A percentile compares a stretch with the other conserved stretches of the same genome.
Evolutionary conservation across 352 stramenopile species (phyloP).

Genomic region (Globisporangium spinosum): DNA sequence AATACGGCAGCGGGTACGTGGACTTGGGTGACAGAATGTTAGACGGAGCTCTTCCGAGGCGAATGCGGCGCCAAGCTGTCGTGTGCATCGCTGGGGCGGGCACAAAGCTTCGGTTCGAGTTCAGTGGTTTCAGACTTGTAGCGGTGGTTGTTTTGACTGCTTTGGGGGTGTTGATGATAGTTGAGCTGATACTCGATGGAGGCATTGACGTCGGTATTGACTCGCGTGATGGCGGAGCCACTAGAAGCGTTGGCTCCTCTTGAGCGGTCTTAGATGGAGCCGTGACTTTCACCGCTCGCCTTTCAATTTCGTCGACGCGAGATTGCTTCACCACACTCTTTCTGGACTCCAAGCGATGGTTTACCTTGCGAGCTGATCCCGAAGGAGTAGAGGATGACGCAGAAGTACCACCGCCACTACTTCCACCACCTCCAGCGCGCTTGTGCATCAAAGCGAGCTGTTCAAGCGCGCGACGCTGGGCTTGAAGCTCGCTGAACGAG

Average conservation of each 20-base stretch:
- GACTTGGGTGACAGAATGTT: constrained; percentile 24
- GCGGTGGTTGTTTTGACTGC: background rate
- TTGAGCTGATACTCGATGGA: constrained; percentile 10
- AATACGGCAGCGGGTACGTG: constrained; percentile 4
- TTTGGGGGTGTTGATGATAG: background rate
- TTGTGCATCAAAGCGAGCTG: constrained; percentile 29
- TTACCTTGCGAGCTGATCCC: background rate
- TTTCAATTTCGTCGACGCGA: constrained; percentile 19
- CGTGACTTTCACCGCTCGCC: background rate
- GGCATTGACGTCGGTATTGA: constrained; percentile 7
- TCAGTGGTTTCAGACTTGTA: background rate
- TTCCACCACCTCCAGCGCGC: constrained; percentile 7
- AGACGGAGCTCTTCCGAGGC: constrained; percentile 17
- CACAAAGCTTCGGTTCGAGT: constrained; percentile 1
- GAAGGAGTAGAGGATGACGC: background rate
- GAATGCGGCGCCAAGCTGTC: constrained; percentile 26
- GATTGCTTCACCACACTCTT: constrained; percentile 14
- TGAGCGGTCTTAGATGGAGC: background rate
- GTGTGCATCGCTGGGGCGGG: constrained; percentile 22
- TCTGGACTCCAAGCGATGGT: constrained; percentile 8
- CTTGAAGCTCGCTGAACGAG: constrained; percentile 24
- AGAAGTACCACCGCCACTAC: background rate
- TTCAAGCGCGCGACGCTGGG: constrained; percentile 17
- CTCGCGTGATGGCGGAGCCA: constrained; percentile 8
- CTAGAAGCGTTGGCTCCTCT: background rate